phyloP scores from a whole-genome alignment of 495 filamentous ascomycete genomes.

The Hyaloscypha finlandica region DNA sequence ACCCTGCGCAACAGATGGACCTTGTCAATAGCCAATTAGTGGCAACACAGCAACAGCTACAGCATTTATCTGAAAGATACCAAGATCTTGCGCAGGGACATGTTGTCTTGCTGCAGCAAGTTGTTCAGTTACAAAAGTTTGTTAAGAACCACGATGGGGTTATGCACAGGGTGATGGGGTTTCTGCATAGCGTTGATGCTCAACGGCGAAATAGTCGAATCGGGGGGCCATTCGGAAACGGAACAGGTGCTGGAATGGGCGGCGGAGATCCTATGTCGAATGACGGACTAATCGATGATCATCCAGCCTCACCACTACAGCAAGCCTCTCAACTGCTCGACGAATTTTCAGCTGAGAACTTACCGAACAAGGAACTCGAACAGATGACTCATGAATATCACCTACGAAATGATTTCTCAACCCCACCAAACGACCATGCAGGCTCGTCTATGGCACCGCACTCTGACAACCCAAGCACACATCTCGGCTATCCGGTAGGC shows the following conservation, averaged over 20 bases:
- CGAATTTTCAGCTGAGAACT: conserved; percentile 75
- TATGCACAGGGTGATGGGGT: conserved; percentile 74
- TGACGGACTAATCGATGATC: conserved; percentile 53
- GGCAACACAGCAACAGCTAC: conserved; percentile 89
- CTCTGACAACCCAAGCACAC: conserved; percentile 46
- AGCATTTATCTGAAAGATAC: conserved; percentile 81
- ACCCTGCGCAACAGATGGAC: conserved; percentile 85
- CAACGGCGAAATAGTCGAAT: conserved; percentile 63
- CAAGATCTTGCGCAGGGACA: conserved; percentile 84
- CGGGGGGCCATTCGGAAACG: conserved; percentile 48
- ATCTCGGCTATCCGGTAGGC: conserved; percentile 47
- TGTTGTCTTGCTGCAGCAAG: conserved; percentile 82
- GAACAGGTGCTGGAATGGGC: conserved; percentile 19
- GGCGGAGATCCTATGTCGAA: conserved; percentile 21
- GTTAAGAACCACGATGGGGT: conserved; percentile 62
- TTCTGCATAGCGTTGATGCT: conserved; percentile 65
- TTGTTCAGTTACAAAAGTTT: conserved; percentile 85
- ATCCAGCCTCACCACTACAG: conserved; percentile 79
- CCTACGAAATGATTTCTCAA: conserved; percentile 51
- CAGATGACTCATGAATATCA: conserved; percentile 71
- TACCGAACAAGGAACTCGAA: conserved; percentile 78
- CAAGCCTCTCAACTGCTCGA: conserved; percentile 87
- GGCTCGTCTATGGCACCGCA: conserved; percentile 24
- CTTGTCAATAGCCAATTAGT: conserved; percentile 83
- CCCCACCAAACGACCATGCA: conserved; percentile 33